phyloP scores from a whole-genome alignment of 2,329 filamentous ascomycete species.

The Sporothrix brunneoviolacea region DNA sequence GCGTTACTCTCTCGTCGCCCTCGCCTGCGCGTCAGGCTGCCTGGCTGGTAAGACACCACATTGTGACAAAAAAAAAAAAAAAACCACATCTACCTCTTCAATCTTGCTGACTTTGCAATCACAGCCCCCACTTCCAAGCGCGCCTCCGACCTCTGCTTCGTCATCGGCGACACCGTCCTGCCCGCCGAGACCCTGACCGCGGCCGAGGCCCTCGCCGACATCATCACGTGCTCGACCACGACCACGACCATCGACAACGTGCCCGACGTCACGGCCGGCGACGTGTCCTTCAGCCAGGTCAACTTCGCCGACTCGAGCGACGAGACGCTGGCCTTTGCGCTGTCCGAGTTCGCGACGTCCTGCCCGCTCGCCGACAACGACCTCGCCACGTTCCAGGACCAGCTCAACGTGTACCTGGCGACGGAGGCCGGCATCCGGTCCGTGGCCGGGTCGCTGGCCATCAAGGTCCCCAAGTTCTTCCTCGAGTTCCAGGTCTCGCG shows the following conservation, averaged over 20 bases:
- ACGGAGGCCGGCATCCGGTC: slow-evolving; percentile 54
- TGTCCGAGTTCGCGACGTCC: slow-evolving; percentile 46
- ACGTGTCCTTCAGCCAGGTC: slow-evolving; percentile 45
- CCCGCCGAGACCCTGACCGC: slow-evolving; percentile 42
- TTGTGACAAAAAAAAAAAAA: too few relatives aligned
- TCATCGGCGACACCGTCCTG: slow-evolving; percentile 43
- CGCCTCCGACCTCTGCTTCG: slow-evolving; percentile 37
- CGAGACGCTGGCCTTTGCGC: slow-evolving; percentile 47
- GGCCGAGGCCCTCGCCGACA: slow-evolving; percentile 34
- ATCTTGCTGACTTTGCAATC: not conserved
- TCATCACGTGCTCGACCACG: slow-evolving; percentile 43
- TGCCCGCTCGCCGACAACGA: slow-evolving; percentile 42
- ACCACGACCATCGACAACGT: slow-evolving; percentile 45
- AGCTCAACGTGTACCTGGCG: slow-evolving; percentile 50
- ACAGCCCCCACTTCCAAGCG: slow-evolving; percentile 7
- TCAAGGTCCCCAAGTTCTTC: slow-evolving; percentile 61
- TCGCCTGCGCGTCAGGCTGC: slow-evolving; percentile 14
- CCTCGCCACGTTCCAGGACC: slow-evolving; percentile 45
- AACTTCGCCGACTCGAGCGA: slow-evolving; percentile 47
- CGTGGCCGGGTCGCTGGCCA: slow-evolving; percentile 44
- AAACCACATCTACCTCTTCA: too few relatives aligned
- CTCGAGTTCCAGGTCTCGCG: slow-evolving; percentile 51
- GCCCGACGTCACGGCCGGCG: slow-evolving; percentile 49
- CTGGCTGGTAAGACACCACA: slow-evolving; percentile 10
- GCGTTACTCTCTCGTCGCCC: slow-evolving; percentile 15